These are phyloP conservation scores for Chalciporus chontae DNA, from an alignment of 768 basidiomycete genomes.

Conservation along the genomic window DNA sequence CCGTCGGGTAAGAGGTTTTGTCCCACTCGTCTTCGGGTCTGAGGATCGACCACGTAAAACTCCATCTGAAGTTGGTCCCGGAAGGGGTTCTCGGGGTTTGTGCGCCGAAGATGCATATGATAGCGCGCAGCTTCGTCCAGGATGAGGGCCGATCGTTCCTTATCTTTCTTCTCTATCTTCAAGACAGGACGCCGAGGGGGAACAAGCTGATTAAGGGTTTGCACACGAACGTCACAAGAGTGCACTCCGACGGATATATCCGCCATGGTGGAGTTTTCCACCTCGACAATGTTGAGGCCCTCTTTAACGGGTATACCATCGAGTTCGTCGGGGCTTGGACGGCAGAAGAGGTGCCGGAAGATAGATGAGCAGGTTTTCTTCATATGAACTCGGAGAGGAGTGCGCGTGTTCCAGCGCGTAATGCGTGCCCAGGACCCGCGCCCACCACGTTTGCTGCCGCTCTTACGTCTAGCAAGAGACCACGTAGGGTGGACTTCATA, in stretches of 20 bases:
- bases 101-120: conserved; percentile 53
- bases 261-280: conserved; percentile 41
- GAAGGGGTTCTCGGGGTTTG: conserved; percentile 46
- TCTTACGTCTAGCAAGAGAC: conserved; percentile 48
- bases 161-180: conserved; percentile 35
- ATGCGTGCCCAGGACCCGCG: conserved; percentile 53
- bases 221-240: conserved; percentile 38
- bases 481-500: conserved; percentile 55
- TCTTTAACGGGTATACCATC: conserved; percentile 34
- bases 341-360: conserved; percentile 42
- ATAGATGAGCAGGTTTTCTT: conserved; percentile 46
- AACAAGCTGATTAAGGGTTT: conserved; percentile 43
- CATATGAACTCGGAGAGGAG: conserved; percentile 53
- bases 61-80: conserved; percentile 49
- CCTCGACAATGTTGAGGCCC: conserved; percentile 46
- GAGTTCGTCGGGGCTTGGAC: conserved; percentile 28
- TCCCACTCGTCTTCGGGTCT: conserved; percentile 41
- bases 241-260: conserved; percentile 50
- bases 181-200: conserved; percentile 35
- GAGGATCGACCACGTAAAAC: conserved; percentile 46
- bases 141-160: conserved; percentile 36
- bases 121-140: conserved; percentile 58
- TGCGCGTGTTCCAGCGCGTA: conserved; percentile 52
- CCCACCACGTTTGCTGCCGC: conserved; percentile 30
- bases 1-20: conserved; percentile 46